Evolutionary conservation across 2,329 filamentous ascomycete species (phyloP), one percentile per base, ranked within the genome.

Genomic region (Tolypocladium album): DNA sequence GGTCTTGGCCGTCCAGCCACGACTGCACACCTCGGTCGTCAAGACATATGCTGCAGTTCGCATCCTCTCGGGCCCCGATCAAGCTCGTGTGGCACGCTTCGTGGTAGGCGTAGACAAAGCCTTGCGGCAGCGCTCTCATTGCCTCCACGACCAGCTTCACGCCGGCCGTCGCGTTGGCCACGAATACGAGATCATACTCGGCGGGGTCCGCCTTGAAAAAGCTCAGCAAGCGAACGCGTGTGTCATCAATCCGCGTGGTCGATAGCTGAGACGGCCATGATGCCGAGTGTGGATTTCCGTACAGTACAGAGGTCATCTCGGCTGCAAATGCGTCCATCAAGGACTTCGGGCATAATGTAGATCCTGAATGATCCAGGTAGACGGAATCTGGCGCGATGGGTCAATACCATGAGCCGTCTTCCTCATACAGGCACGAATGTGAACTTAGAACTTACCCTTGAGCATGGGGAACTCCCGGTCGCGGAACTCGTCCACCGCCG

Each of bases 351-450:
- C 89, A 90, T 1, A 89, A 78, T 0, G 92, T 93, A n/a, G 90
- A 90, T n/a, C 92, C 93, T 0, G 92, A 92, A 87, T 97, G 92
- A 67, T 97, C 93, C 60, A 97, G 86, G 72, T 97, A 97, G 55
- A 87, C 80, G 12, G 84, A 85, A 58, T 82, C 90, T 93, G 59
- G 38, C 11, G 3, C 24, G 24, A 11, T 45, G 40, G 5, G 34
- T 55, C 50, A 56, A 50, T 7, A 39, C 9, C 6, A 24, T 8
- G 2, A 8, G 17, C 36, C 24, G 38, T 15, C n/a, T 15, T 31
- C 27, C 27, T 31, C 5, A 24, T 27, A 15, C 8, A 13, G 43
- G 42, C 36, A 36, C 7, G 52, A 6, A 42, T 15, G 24, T 15
- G 27, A 5, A 45, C 56, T 52, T 69, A 87, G 27, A 5, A 45